Conservation (phyloP, 1,139 yeast genomes). For the Pneumocystis murina region DNA sequence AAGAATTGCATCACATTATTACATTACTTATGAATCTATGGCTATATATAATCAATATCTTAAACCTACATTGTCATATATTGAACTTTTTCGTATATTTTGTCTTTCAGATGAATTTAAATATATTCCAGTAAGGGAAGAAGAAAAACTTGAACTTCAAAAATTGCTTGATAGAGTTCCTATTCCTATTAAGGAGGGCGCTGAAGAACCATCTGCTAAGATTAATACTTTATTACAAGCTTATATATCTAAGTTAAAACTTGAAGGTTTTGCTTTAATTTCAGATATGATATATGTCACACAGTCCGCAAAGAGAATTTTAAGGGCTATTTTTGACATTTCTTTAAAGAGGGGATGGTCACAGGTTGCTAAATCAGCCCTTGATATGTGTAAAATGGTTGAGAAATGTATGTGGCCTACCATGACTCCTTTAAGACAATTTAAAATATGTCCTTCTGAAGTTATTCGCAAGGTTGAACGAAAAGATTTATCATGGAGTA, state of each 20-base stretch:
- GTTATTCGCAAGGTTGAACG: constrained; percentile 62
- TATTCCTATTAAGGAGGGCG: constrained; percentile 62
- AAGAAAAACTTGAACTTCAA: constrained; percentile 64
- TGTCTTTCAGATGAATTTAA: constrained; percentile 75
- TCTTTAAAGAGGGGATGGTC: constrained; percentile 64
- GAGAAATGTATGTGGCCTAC: constrained; percentile 74
- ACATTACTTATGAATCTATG: constrained; percentile 64
- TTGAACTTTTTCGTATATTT: constrained; percentile 66
- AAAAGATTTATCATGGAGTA: constrained; percentile 69
- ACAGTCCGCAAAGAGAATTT: constrained; percentile 81
- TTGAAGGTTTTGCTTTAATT: constrained; percentile 82
- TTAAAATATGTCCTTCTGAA: constrained; percentile 49
- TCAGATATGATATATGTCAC: constrained; percentile 89
- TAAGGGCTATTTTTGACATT: constrained; percentile 75
- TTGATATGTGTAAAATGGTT: constrained; percentile 64
- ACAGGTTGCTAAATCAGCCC: constrained; percentile 38
- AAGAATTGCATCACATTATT: constrained; percentile 71
- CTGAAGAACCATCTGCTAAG: constrained; percentile 64
- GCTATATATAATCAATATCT: constrained; percentile 42
- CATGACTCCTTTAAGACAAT: constrained; percentile 77
- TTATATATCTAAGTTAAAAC: constrained; percentile 54
- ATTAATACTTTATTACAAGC: constrained; percentile 70
- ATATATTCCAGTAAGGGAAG: constrained; percentile 69
- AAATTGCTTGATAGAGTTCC: constrained; percentile 66
- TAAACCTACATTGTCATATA: constrained; percentile 43